Evolutionary conservation across 2,329 filamentous ascomycete genomes (phyloP).

Genomic region (Pseudopithomyces maydicus): DNA sequence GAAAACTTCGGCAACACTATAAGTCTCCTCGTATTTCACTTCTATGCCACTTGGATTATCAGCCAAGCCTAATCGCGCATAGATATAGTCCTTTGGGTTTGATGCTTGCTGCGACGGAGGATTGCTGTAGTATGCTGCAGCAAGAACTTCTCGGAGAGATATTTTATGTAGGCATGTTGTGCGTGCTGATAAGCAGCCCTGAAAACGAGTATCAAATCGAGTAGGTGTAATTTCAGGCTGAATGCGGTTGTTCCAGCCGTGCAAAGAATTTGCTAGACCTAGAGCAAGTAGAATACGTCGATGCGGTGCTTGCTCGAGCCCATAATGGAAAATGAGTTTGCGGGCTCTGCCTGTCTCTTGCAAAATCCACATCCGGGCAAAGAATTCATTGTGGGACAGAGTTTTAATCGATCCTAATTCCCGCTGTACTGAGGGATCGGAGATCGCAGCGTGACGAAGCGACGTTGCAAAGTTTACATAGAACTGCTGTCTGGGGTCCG

Average conservation of each 20-base stretch:
- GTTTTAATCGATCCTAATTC: neutral
- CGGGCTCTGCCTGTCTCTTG: conserved; percentile 3
- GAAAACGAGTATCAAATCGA: conserved; percentile 2
- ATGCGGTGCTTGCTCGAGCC: neutral
- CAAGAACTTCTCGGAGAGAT: conserved; percentile 1
- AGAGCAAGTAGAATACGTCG: neutral
- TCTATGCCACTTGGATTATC: neutral
- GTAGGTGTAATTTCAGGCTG: neutral
- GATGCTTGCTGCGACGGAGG: neutral
- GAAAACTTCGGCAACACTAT: conserved; percentile 1
- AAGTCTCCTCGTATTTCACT: neutral
- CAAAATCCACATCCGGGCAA: conserved; percentile 5
- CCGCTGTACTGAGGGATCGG: neutral
- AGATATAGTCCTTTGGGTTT: neutral
- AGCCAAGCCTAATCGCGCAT: conserved; percentile 2
- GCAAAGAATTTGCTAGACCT: neutral
- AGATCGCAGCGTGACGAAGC: neutral
- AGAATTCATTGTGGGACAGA: conserved; percentile 1
- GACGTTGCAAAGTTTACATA: neutral
- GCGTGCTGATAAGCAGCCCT: conserved; percentile 1
- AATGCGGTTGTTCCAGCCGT: neutral
- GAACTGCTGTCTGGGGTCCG: neutral
- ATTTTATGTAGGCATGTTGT: neutral
- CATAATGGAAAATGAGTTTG: neutral
- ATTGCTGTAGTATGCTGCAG: neutral